Evolutionary conservation across 192 early-diverging fungal genomes (phyloP).

Genomic region (Anaeromyces robustus): DNA sequence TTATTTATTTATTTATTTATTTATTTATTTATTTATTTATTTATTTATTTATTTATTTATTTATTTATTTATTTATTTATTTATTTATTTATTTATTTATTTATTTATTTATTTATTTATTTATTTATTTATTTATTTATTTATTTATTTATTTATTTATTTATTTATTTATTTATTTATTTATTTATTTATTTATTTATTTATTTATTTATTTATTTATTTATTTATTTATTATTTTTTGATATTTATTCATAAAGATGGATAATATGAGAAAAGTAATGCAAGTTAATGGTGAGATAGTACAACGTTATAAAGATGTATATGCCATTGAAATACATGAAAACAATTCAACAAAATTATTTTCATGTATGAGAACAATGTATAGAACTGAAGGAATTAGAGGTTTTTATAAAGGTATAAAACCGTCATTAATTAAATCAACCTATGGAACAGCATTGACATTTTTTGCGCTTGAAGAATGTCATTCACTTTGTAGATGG

Average conservation of each 20-base stretch:
- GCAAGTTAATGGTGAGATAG: background rate
- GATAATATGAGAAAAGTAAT: background rate
- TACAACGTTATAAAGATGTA: background rate
- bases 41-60: no score
- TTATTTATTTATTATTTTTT: no score
- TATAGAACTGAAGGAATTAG: background rate
- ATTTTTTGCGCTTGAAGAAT: background rate
- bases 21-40: no score
- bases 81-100: no score
- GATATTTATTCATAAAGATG: background rate
- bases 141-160: no score
- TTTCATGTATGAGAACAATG: background rate
- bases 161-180: no score
- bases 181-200: no score
- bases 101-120: no score
- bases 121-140: no score
- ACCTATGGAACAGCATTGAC: background rate
- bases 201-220: no score
- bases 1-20: no score
- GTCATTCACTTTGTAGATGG: background rate
- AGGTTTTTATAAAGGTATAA: background rate
- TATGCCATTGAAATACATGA: background rate
- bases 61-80: no score
- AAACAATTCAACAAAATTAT: background rate
- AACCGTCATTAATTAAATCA: background rate